Conservation (phyloP, 352 stramenopile species). For the Phytophthora lateralis region DNA sequence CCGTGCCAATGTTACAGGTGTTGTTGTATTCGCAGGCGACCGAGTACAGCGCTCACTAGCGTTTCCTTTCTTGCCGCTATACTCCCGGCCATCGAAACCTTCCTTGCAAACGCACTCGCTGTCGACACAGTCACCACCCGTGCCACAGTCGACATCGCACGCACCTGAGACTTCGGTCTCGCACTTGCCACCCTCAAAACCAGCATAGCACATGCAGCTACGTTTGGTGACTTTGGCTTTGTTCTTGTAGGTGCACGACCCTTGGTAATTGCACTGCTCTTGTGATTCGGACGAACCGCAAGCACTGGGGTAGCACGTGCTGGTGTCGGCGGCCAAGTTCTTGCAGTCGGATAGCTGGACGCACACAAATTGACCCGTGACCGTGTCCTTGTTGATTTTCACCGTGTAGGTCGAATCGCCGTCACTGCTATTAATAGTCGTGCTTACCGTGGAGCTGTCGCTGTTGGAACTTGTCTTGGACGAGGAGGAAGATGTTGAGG, state of each 20-base stretch:
- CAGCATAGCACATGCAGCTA: constrained; percentile 56
- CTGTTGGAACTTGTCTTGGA: constrained; percentile 31
- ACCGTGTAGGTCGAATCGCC: constrained; percentile 53
- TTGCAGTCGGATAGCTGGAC: constrained; percentile 63
- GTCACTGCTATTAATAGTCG: constrained; percentile 30
- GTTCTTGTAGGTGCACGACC: constrained; percentile 72
- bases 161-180: constrained; percentile 45
- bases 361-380: constrained; percentile 63
- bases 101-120: constrained; percentile 57
- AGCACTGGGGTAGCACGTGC: constrained; percentile 38
- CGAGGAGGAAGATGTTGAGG: constrained; percentile 8
- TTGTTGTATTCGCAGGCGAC: constrained; percentile 58
- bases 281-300: constrained; percentile 50
- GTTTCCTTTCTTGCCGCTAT: constrained; percentile 52
- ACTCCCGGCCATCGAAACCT: constrained; percentile 47
- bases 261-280: constrained; percentile 66
- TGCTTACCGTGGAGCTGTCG: constrained; percentile 25
- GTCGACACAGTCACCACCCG: constrained; percentile 54
- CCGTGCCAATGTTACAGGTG: constrained; percentile 54
- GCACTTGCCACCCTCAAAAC: constrained; percentile 55
- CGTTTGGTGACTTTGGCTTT: constrained; percentile 63
- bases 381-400: constrained; percentile 51
- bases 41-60: constrained; percentile 51
- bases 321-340: constrained; percentile 56
- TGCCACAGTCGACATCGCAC: constrained; percentile 62